A percentile compares a stretch with the other conserved stretches of the same genome.
phyloP scores from a whole-genome alignment of 257 asterid genomes.

The Datura wrightii region DNA sequence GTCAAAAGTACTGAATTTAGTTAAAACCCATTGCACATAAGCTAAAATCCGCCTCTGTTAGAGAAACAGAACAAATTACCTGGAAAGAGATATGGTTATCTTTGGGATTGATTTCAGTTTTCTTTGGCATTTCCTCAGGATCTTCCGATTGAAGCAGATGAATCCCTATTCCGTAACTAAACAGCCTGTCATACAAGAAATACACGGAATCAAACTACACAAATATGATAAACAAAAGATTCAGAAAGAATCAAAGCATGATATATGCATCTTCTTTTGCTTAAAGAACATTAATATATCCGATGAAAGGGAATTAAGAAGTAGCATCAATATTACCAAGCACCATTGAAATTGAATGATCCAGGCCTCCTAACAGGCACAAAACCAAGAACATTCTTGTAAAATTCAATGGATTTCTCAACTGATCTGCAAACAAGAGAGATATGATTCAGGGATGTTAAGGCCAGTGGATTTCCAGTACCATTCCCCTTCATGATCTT shows the following conservation, averaged over 20 bases:
- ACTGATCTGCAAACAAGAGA: constrained; percentile 85
- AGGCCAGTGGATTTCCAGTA: constrained; percentile 69
- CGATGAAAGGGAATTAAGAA: not conserved
- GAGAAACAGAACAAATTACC: constrained; percentile 47
- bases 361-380: constrained; percentile 87
- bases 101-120: constrained; percentile 81
- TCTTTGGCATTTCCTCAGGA: constrained; percentile 68
- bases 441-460: constrained; percentile 86
- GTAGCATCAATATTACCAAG: constrained; percentile 58
- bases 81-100: constrained; percentile 96
- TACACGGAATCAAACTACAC: not conserved
- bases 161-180: constrained; percentile 92
- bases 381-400: constrained; percentile 82
- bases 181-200: constrained; percentile 58
- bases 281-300: too few relatives aligned
- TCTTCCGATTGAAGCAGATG: constrained; percentile 86
- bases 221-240: not conserved
- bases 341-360: constrained; percentile 85
- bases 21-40: not conserved
- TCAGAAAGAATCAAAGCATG: not conserved
- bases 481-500: constrained; percentile 57
- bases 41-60: not conserved
- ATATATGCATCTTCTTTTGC: not conserved
- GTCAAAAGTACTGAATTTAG: not conserved
- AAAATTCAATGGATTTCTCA: constrained; percentile 76